A percentile compares a stretch with the other conserved stretches of the same genome.
These are phyloP conservation scores for Suillus plorans DNA, from an alignment of 768 basidiomycete genomes.

Conservation along the genomic window DNA sequence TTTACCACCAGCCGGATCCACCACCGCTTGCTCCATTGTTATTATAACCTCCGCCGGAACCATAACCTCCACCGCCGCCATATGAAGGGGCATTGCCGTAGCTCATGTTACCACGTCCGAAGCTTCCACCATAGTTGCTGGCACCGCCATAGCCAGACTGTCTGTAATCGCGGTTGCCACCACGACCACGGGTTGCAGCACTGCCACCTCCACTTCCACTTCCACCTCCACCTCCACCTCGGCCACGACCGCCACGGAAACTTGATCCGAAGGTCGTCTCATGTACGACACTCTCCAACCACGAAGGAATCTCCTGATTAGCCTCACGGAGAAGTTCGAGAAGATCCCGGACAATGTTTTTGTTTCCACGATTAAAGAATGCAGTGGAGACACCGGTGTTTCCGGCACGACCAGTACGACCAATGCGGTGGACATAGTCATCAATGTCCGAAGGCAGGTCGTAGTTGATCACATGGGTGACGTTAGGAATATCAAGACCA, in stretches of 20 bases:
- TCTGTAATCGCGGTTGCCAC: constrained; percentile 37
- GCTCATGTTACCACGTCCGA: constrained; percentile 26
- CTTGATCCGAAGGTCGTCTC: constrained; percentile 74
- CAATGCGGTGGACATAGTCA: constrained; percentile 98
- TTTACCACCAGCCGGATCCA: constrained; percentile 51
- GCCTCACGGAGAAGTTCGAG: constrained; percentile 94
- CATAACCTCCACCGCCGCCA: constrained; percentile 36
- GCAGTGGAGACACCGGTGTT: constrained; percentile 96
- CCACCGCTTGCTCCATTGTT: constrained; percentile 24
- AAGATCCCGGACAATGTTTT: constrained; percentile 88
- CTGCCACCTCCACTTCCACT: constrained; percentile 50
- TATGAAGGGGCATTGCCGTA: constrained; percentile 24
- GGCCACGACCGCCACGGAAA: constrained; percentile 51
- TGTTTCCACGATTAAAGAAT: constrained; percentile 94
- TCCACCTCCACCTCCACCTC: constrained; percentile 57
- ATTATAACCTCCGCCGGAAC: constrained; percentile 40
- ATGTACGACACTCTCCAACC: constrained; percentile 85
- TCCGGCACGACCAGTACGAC: constrained; percentile 97
- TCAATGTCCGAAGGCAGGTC: constrained; percentile 98
- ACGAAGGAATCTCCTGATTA: constrained; percentile 90
- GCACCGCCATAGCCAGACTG: constrained; percentile 33
- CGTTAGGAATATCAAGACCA: constrained; percentile 98
- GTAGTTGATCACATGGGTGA: constrained; percentile 98
- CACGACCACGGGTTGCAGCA: constrained; percentile 37
- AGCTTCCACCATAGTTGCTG: constrained; percentile 34